These are phyloP conservation scores for Stylosanthes scabra DNA, from an alignment of 331 rosid species.

Conservation along the genomic window DNA sequence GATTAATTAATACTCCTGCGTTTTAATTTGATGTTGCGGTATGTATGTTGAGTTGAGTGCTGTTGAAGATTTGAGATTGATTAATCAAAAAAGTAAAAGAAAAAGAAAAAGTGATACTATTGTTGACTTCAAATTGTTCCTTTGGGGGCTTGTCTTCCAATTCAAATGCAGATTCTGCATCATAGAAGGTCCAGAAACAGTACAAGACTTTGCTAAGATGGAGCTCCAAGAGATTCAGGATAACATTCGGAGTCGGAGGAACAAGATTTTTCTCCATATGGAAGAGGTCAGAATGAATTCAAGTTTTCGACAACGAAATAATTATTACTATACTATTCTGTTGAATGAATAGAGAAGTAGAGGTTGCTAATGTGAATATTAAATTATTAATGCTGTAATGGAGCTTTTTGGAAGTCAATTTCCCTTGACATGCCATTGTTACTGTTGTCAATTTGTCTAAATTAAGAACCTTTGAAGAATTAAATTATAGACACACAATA, in stretches of 20 bases:
- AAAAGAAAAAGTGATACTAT: neutral
- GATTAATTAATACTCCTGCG: neutral
- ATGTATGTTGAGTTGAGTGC: neutral
- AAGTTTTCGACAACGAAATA: neutral
- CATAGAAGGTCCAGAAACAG: conserved; percentile 97
- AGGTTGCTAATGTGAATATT: neutral
- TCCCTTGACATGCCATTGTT: neutral
- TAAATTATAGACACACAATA: no score
- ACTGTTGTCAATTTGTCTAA: neutral
- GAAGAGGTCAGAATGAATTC: conserved; percentile 73
- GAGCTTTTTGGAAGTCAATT: neutral
- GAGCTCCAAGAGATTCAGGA: conserved; percentile 91
- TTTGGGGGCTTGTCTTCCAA: neutral
- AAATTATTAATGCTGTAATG: neutral
- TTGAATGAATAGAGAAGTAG: neutral
- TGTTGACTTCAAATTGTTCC: neutral
- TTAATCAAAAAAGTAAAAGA: neutral
- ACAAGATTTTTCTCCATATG: conserved; percentile 93
- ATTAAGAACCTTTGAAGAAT: neutral
- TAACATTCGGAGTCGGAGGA: conserved; percentile 89
- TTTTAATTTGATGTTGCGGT: neutral
- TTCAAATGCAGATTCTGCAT: conserved; percentile 70
- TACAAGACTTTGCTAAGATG: conserved; percentile 87
- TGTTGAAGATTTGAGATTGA: neutral
- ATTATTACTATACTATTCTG: neutral